These are phyloP conservation scores for Teunomyces panamensis DNA, from an alignment of 805 yeast species.

Conservation along the genomic window DNA sequence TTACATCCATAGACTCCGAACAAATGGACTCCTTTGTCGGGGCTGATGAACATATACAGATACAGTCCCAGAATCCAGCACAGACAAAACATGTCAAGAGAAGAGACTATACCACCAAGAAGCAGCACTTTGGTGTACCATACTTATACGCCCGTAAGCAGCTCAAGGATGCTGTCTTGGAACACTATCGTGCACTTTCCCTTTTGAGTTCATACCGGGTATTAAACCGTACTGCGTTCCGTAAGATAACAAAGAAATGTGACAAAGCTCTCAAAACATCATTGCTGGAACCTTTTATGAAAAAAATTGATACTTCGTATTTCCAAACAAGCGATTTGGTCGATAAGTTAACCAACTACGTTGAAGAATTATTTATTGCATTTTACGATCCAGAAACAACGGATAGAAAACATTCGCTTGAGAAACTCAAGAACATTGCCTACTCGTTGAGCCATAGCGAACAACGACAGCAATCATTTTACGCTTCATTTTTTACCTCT, in stretches of 20 bases:
- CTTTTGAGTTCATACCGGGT: constrained; percentile 67
- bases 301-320: constrained; percentile 52
- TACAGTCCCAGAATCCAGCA: constrained; percentile 15
- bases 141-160: constrained; percentile 65
- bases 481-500: constrained; percentile 51
- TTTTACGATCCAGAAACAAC: constrained; percentile 52
- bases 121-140: constrained; percentile 44
- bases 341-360: constrained; percentile 59
- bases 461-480: constrained; percentile 26
- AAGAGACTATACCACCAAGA: constrained; percentile 48
- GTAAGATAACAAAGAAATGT: constrained; percentile 86
- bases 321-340: constrained; percentile 62
- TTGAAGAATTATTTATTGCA: constrained; percentile 65
- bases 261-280: constrained; percentile 65
- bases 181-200: constrained; percentile 71
- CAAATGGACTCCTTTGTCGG: neutral
- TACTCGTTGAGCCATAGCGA: constrained; percentile 34
- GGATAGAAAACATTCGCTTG: constrained; percentile 67
- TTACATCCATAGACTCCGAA: constrained; percentile 13
- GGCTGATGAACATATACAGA: neutral
- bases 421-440: constrained; percentile 52
- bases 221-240: constrained; percentile 81
- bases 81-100: constrained; percentile 24
- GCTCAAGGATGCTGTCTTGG: constrained; percentile 65
- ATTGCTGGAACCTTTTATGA: constrained; percentile 49